phyloP scores from a whole-genome alignment of 1,284 basidiomycete species.

The Sanghuangporus sanghuang region DNA sequence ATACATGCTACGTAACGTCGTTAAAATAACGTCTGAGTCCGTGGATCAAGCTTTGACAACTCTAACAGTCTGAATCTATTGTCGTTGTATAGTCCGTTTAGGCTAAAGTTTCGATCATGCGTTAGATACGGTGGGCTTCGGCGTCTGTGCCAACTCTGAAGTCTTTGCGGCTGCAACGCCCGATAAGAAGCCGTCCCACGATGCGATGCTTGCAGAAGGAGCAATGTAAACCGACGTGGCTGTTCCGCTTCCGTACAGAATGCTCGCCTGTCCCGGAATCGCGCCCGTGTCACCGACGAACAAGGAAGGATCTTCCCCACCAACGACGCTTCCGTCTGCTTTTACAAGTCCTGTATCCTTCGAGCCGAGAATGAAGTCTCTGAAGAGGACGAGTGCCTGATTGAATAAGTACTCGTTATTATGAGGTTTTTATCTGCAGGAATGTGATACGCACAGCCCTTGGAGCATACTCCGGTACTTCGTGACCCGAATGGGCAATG shows the following conservation, averaged over 20 bases:
- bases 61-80: no score
- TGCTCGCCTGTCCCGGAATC: slow-evolving; percentile 44
- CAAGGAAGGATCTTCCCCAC: slow-evolving; percentile 45
- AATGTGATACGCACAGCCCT: slow-evolving; percentile 36
- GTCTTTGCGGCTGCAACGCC: background rate
- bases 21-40: no score
- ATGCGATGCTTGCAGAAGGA: slow-evolving; percentile 47
- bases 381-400: slow-evolving; percentile 48
- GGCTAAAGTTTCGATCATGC: no score
- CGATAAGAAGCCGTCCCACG: slow-evolving; percentile 41
- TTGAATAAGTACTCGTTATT: background rate
- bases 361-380: slow-evolving; percentile 54
- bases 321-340: slow-evolving; percentile 37
- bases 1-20: no score
- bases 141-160: background rate
- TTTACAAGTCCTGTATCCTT: slow-evolving; percentile 47
- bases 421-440: background rate
- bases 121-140: background rate
- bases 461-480: slow-evolving; percentile 48
- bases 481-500: slow-evolving; percentile 52
- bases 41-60: no score
- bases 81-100: no score
- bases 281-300: slow-evolving; percentile 30
- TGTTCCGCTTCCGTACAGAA: slow-evolving; percentile 45
- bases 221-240: slow-evolving; percentile 46